These are phyloP conservation scores for Oryza meridionalis DNA, from an alignment of 176 grass and related monocot genomes.

Conservation along the genomic window DNA sequence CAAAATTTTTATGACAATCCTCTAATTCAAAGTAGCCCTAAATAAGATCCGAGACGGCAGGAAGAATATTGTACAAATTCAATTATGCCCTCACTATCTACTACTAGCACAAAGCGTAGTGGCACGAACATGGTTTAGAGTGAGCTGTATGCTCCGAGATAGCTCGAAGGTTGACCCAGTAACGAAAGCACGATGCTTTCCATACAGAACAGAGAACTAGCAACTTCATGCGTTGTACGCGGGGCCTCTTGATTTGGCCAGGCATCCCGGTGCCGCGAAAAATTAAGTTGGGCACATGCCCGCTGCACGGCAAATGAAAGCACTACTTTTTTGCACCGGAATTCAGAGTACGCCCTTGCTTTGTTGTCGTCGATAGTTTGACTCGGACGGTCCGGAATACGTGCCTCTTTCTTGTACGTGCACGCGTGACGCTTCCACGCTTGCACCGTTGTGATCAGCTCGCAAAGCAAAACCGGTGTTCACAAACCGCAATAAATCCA, in stretches of 20 bases:
- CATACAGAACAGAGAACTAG: neutral
- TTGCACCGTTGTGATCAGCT: no score
- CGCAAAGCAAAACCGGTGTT: no score
- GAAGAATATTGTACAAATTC: neutral
- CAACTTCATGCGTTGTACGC: neutral
- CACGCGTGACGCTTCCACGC: no score
- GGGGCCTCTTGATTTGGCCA: conserved; percentile 15
- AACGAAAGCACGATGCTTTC: neutral
- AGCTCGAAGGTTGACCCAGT: neutral
- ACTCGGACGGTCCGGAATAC: neutral
- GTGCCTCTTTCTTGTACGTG: neutral
- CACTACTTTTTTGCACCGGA: neutral
- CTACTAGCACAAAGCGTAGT: neutral
- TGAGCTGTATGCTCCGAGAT: neutral
- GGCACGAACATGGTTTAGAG: neutral
- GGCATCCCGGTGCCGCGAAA: neutral
- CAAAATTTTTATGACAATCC: no score
- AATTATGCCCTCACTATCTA: neutral
- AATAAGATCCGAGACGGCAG: neutral
- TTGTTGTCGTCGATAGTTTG: neutral
- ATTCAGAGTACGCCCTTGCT: neutral
- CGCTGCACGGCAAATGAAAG: neutral
- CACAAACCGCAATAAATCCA: neutral
- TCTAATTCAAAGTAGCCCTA: no score
- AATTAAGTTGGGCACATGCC: neutral